phyloP scores from a whole-genome alignment of 495 filamentous ascomycete genomes.

The Podospora comata region DNA sequence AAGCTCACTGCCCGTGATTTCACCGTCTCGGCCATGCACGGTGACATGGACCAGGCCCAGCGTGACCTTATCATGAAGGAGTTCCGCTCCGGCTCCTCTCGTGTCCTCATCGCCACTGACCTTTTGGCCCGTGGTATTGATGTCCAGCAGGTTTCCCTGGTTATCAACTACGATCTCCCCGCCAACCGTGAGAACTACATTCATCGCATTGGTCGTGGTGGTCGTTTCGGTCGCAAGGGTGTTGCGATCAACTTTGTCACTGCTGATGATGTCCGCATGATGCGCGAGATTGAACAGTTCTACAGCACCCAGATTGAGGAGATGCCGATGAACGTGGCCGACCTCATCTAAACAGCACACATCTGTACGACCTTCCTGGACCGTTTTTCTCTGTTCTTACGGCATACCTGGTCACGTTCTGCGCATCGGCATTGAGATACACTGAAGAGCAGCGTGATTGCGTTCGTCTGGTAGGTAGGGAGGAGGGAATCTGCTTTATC shows the following conservation, averaged over 20 bases:
- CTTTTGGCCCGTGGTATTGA: constrained; percentile 98
- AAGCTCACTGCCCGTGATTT: constrained; percentile 98
- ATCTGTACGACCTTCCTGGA: constrained; percentile 15
- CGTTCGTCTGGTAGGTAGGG: constrained; percentile 30
- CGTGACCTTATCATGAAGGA: constrained; percentile 99
- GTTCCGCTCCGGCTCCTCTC: constrained; percentile 91
- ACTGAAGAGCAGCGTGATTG: constrained; percentile 28
- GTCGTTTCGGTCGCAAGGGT: constrained; percentile 96
- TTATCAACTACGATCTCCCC: constrained; percentile 99
- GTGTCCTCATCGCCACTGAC: constrained; percentile 97
- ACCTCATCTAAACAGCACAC: constrained; percentile 48
- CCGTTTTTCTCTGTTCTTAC: constrained; percentile 23
- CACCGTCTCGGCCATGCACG: constrained; percentile 97
- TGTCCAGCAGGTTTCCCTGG: constrained; percentile 97
- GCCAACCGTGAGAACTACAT: constrained; percentile 99
- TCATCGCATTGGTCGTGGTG: constrained; percentile 93
- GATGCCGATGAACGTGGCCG: constrained; percentile 96
- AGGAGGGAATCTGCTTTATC: constrained; percentile 19
- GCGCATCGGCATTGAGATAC: constrained; percentile 29
- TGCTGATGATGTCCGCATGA: constrained; percentile 92
- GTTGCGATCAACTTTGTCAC: constrained; percentile 99
- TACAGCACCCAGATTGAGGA: constrained; percentile 99
- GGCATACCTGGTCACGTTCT: constrained; percentile 26
- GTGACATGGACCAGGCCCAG: constrained; percentile 97
- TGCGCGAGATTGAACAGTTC: constrained; percentile 94